Conservation (phyloP, 2,329 filamentous ascomycete genomes). For the Pezicula radicicola region DNA sequence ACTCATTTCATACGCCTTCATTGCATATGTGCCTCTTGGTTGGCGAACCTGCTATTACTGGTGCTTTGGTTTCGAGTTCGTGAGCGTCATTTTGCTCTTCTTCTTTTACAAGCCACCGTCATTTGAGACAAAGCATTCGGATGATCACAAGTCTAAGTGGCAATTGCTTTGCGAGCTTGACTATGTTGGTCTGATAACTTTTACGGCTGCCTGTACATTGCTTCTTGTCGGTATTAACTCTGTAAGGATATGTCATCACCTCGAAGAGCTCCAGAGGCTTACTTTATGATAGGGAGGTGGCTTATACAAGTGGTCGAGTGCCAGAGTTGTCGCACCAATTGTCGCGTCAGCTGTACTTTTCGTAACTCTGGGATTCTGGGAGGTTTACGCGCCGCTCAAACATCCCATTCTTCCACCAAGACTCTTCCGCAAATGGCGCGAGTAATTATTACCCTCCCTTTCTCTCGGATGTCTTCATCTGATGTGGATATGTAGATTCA, state of each 20-base stretch:
- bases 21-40: slow-evolving; percentile 21
- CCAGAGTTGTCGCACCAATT: slow-evolving; percentile 22
- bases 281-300: slow-evolving; percentile 20
- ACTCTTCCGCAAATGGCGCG: slow-evolving; percentile 23
- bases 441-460: too few relatives aligned
- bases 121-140: slow-evolving; percentile 27
- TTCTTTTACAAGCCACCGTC: slow-evolving; percentile 45
- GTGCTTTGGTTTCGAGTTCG: slow-evolving; percentile 28
- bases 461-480: too few relatives aligned
- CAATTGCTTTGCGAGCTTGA: slow-evolving; percentile 41
- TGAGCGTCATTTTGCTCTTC: slow-evolving; percentile 25
- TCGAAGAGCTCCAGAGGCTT: neutral
- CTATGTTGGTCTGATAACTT: slow-evolving; percentile 37
- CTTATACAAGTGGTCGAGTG: slow-evolving; percentile 23
- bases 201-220: slow-evolving; percentile 23
- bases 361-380: slow-evolving; percentile 26
- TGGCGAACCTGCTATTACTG: slow-evolving; percentile 33
- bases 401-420: slow-evolving; percentile 29
- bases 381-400: slow-evolving; percentile 22
- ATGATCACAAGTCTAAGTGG: slow-evolving; percentile 31
- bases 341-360: slow-evolving; percentile 22
- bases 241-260: neutral
- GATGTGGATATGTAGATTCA: slow-evolving; percentile 14
- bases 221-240: slow-evolving; percentile 28
- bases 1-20: slow-evolving; percentile 30